Conservation (phyloP, 345 rosid species). For the Salix exigua region DNA sequence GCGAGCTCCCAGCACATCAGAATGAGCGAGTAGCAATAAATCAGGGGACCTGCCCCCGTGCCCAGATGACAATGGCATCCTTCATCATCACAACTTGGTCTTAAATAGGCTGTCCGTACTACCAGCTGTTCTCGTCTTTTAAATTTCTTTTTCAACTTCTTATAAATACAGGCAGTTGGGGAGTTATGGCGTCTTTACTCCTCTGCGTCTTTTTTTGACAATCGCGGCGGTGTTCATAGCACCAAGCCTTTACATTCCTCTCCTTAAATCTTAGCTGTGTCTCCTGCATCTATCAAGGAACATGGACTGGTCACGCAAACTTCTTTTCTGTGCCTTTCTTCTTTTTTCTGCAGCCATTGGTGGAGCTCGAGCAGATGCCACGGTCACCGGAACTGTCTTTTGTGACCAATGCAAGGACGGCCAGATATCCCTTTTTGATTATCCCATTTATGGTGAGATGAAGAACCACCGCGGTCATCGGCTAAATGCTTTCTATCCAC, state of each 20-base stretch:
- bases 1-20: no score
- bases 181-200: slow-evolving; percentile 24
- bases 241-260: not conserved
- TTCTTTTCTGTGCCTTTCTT: slow-evolving; percentile 40
- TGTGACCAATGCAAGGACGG: slow-evolving; percentile 97
- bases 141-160: not conserved
- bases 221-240: not conserved
- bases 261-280: not conserved
- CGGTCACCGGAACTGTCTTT: slow-evolving; percentile 68
- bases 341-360: slow-evolving; percentile 45
- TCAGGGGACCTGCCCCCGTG: not conserved
- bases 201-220: slow-evolving; percentile 12
- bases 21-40: not conserved
- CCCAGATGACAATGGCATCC: not conserved
- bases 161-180: slow-evolving; percentile 61
- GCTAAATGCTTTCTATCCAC: not conserved
- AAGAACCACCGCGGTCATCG: not conserved
- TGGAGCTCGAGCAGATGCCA: slow-evolving; percentile 49
- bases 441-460: slow-evolving; percentile 58
- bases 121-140: not conserved
- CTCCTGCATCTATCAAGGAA: not conserved
- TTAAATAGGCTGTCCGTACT: slow-evolving; percentile 8
- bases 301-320: slow-evolving; percentile 42
- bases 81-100: not conserved
- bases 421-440: slow-evolving; percentile 61